Percentiles rank a stretch among this genome's conserved stretches.
Evolutionary conservation across 805 yeast species (phyloP).

Genomic region (Pichia rugopelliculosa): DNA sequence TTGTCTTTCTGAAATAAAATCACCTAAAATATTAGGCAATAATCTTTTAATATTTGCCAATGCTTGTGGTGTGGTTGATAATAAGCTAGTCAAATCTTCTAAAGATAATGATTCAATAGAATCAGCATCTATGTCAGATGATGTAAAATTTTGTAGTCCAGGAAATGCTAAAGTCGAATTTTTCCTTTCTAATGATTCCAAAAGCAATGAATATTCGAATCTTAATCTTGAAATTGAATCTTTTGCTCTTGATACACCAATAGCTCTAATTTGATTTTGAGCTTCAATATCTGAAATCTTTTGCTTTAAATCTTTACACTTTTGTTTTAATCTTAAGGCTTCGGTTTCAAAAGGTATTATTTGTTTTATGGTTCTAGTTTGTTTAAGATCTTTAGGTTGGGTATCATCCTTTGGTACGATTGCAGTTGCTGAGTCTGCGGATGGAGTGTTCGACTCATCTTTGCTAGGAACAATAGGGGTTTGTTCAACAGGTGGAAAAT

Average conservation of each 20-base stretch:
- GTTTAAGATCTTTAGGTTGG: not conserved
- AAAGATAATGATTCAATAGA: constrained; percentile 22
- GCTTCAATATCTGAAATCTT: constrained; percentile 68
- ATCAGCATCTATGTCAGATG: constrained; percentile 22
- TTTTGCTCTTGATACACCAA: constrained; percentile 72
- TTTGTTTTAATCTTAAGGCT: constrained; percentile 43
- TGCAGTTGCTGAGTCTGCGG: not conserved
- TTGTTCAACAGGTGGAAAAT: not conserved
- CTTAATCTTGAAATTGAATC: constrained; percentile 70
- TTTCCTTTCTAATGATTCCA: constrained; percentile 70
- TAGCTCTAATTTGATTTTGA: constrained; percentile 65
- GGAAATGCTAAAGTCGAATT: constrained; percentile 27
- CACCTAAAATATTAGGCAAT: constrained; percentile 8
- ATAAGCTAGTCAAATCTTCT: constrained; percentile 22
- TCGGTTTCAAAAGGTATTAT: constrained; percentile 17
- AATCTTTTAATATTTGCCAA: constrained; percentile 13
- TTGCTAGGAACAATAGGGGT: not conserved
- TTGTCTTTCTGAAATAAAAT: constrained; percentile 9
- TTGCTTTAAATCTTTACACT: constrained; percentile 64
- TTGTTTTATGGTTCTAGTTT: constrained; percentile 8
- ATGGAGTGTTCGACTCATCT: not conserved
- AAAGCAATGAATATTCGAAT: constrained; percentile 70
- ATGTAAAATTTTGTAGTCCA: constrained; percentile 16
- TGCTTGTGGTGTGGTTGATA: constrained; percentile 22
- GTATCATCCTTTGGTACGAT: not conserved